A percentile compares a stretch with the other conserved stretches of the same genome.
These are phyloP conservation scores for Scedosporium dehoogii DNA, from an alignment of 2,329 filamentous ascomycete genomes.

Conservation along the genomic window DNA sequence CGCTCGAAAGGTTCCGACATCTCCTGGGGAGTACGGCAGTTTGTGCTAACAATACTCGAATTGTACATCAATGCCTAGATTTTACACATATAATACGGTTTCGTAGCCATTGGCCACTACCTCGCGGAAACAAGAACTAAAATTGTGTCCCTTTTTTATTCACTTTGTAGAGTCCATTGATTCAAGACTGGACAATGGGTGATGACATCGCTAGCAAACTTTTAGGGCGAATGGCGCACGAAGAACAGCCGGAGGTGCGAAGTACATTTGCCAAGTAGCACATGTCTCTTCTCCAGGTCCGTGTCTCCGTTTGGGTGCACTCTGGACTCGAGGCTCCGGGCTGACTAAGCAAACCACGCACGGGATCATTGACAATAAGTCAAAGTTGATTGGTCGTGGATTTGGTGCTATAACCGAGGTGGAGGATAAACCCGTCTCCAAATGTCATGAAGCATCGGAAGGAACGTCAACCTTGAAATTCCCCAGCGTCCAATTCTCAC, in stretches of 20 bases:
- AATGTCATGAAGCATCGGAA: constrained; percentile 4
- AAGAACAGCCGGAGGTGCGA: not conserved
- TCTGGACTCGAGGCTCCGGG: not conserved
- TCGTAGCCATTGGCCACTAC: no score
- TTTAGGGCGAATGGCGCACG: not conserved
- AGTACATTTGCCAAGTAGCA: not conserved
- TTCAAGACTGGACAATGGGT: not conserved
- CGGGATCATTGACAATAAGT: constrained; percentile 4
- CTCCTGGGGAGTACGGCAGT: not conserved
- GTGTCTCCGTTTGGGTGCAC: not conserved
- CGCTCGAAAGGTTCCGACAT: not conserved
- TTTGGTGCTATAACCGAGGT: constrained; percentile 4
- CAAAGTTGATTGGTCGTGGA: constrained; percentile 2
- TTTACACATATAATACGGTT: not conserved
- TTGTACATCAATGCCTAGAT: not conserved
- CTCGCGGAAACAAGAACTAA: not conserved
- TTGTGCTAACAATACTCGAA: not conserved
- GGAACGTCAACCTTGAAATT: constrained; percentile 7
- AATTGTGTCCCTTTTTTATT: not conserved
- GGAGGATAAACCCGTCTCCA: constrained; percentile 3
- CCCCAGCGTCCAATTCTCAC: not conserved
- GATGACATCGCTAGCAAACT: not conserved
- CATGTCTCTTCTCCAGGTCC: constrained; percentile 1
- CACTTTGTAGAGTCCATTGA: not conserved
- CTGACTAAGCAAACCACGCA: constrained; percentile 2